These are phyloP conservation scores for Pichia nakasei DNA, from an alignment of 805 yeast genomes.

Conservation along the genomic window DNA sequence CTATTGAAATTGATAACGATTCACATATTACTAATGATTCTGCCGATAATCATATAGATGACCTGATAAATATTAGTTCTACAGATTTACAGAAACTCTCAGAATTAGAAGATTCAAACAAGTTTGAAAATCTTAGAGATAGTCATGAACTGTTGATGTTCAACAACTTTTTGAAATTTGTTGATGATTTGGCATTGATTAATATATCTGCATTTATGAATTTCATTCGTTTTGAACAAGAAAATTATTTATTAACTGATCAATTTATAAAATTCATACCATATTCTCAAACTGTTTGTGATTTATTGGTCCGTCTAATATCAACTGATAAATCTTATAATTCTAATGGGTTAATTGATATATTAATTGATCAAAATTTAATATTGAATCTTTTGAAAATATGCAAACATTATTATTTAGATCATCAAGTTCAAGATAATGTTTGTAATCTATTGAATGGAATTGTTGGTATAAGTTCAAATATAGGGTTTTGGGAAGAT, in stretches of 20 bases:
- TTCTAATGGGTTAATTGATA: conserved; percentile 77
- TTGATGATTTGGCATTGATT: conserved; percentile 75
- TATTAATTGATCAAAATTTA: conserved; percentile 61
- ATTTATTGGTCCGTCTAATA: conserved; percentile 73
- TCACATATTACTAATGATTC: conserved; percentile 15
- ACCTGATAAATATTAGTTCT: conserved; percentile 12
- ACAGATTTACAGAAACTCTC: conserved; percentile 13
- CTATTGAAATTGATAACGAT: conserved; percentile 7
- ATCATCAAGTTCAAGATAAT: conserved; percentile 29
- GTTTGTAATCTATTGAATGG: conserved; percentile 81
- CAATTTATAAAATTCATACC: conserved; percentile 65
- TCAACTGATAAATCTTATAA: conserved; percentile 86
- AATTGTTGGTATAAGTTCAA: conserved; percentile 47
- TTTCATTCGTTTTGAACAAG: conserved; percentile 48
- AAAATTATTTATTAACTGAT: conserved; percentile 44
- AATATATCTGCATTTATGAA: conserved; percentile 67
- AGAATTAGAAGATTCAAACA: conserved; percentile 14
- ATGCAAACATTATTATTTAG: conserved; percentile 36
- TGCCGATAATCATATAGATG: conserved; percentile 21
- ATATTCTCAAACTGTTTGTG: conserved; percentile 86
- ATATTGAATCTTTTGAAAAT: conserved; percentile 59
- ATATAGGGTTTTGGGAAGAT: conserved; percentile 29
- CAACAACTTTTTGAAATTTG: conserved; percentile 63
- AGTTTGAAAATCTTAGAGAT: conserved; percentile 20
- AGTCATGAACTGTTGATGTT: conserved; percentile 22